Percentiles rank a stretch among this genome's conserved stretches.
Conservation (phyloP, 2,329 filamentous ascomycete genomes). For the Aspergillus tamarii region DNA sequence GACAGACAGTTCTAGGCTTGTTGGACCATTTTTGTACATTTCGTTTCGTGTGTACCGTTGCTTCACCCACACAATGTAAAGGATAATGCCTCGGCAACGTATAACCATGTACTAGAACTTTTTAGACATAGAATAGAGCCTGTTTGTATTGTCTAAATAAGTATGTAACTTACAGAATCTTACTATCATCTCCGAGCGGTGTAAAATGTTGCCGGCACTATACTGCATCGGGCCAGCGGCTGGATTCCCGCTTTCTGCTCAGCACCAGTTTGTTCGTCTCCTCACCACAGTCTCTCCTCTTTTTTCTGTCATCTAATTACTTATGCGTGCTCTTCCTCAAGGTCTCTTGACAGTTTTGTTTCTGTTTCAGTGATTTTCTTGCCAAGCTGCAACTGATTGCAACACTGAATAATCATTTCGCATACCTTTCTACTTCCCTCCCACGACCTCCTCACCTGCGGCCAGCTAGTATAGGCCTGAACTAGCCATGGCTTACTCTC, state of each 20-base stretch:
- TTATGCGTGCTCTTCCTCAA: slow-evolving; percentile 6
- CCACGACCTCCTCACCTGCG: slow-evolving; percentile 11
- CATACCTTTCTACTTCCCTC: slow-evolving; percentile 7
- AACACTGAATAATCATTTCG: not conserved
- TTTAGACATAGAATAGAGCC: too few relatives aligned
- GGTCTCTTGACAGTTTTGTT: not conserved
- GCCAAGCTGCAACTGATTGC: not conserved
- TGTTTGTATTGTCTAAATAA: not conserved
- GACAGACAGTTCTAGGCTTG: too few relatives aligned
- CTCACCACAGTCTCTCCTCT: slow-evolving; percentile 7
- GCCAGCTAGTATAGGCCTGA: slow-evolving; percentile 10
- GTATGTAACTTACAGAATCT: slow-evolving; percentile 1
- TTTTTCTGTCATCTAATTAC: slow-evolving; percentile 1
- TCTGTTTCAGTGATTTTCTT: not conserved
- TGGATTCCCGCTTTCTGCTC: slow-evolving; percentile 23
- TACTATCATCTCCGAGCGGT: slow-evolving; percentile 10
- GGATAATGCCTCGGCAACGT: not conserved
- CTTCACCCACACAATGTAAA: not conserved
- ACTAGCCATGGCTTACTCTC: slow-evolving; percentile 44
- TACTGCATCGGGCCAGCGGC: slow-evolving; percentile 20
- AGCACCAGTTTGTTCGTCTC: slow-evolving; percentile 21
- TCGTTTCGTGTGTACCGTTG: not conserved
- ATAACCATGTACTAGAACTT: not conserved
- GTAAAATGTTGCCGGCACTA: slow-evolving; percentile 27
- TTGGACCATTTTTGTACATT: not conserved